Evolutionary conservation across 208 protist species (phyloP).

Genomic region (Crithidia thermophila): DNA sequence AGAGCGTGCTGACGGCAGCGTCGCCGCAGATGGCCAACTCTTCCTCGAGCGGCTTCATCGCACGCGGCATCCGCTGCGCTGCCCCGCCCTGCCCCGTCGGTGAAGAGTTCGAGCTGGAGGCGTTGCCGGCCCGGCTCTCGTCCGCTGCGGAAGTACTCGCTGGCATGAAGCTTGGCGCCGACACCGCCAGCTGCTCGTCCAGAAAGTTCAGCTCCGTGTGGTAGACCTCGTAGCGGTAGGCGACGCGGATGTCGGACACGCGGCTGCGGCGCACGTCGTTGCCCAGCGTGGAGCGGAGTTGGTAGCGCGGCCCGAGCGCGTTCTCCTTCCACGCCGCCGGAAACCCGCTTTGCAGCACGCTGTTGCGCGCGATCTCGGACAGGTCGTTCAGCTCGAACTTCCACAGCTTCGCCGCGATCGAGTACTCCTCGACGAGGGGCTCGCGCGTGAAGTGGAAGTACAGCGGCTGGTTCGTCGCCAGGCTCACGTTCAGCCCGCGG

Average conservation of each 20-base stretch:
- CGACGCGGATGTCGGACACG: slow-evolving; percentile 96
- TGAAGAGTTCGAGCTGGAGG: neutral
- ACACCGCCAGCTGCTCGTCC: slow-evolving; percentile 60
- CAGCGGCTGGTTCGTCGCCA: slow-evolving; percentile 98
- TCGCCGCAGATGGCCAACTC: slow-evolving; percentile 69
- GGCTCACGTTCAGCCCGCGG: slow-evolving; percentile 96
- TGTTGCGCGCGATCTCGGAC: slow-evolving; percentile 99
- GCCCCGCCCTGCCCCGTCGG: neutral
- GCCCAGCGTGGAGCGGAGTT: slow-evolving; percentile 82
- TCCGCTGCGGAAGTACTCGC: neutral
- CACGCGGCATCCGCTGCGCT: slow-evolving; percentile 60
- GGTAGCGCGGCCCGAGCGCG: slow-evolving; percentile 94
- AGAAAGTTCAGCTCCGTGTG: slow-evolving; percentile 91
- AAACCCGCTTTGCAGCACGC: slow-evolving; percentile 96
- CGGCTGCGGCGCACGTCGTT: slow-evolving; percentile 96
- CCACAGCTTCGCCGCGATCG: slow-evolving; percentile 98
- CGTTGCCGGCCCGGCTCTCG: neutral
- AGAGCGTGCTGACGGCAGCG: slow-evolving; percentile 28
- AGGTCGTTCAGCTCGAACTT: slow-evolving; percentile 97
- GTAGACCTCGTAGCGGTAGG: slow-evolving; percentile 95
- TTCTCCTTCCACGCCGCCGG: slow-evolving; percentile 92
- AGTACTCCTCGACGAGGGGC: slow-evolving; percentile 99
- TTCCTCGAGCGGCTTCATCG: slow-evolving; percentile 73
- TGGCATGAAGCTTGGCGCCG: slow-evolving; percentile 1
- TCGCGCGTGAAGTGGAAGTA: slow-evolving; percentile 95